Evolutionary conservation across 2,329 filamentous ascomycete genomes (phyloP), one percentile per base, ranked within the genome.

Genomic region (Chaetothyriales sp.): DNA sequence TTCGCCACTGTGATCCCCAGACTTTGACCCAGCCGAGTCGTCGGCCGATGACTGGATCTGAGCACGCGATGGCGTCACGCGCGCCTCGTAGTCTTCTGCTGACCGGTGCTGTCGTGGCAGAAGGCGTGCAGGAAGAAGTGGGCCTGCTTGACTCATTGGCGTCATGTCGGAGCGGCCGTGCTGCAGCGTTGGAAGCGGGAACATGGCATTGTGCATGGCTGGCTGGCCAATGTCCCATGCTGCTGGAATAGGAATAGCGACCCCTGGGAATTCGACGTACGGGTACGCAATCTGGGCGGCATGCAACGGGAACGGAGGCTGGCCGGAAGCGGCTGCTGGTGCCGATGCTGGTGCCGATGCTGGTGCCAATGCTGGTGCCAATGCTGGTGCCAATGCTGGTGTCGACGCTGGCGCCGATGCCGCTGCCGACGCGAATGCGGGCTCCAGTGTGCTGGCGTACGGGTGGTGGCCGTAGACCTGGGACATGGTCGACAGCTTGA

Each of bases 401-500:
- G n/a, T n/a, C n/a, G n/a, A n/a, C n/a, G n/a, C n/a, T n/a, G n/a
- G n/a, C n/a, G 33, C 33, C 15, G 33, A 13, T 40, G 33, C 4
- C 4, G 10, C 2, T 40, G 33, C 33, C 33, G 13, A 15, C 15
- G 10, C 33, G 10, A 40, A 40, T 15, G 33, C 33, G 33, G 33
- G 33, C 2, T 40, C 33, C 10, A 40, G 7, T 5, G 10, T 40
- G 33, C 33, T 40, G 10, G 33, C 4, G 33, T 40, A 40, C 13
- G 33, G 33, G 33, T 40, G 33, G 33, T 40, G 33, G 33, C 33
- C 15, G 33, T 40, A 40, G 33, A 15, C 13, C 33, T 40, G 33
- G 33, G 33, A 40, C 10, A 40, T 40, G 33, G 33, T 15, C 33
- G 33, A 40, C 33, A 40, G 33, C 51, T 60, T 60, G 47, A 51